Conservation (phyloP, 1,284 basidiomycete species). For the Boletus semigastroideus region DNA sequence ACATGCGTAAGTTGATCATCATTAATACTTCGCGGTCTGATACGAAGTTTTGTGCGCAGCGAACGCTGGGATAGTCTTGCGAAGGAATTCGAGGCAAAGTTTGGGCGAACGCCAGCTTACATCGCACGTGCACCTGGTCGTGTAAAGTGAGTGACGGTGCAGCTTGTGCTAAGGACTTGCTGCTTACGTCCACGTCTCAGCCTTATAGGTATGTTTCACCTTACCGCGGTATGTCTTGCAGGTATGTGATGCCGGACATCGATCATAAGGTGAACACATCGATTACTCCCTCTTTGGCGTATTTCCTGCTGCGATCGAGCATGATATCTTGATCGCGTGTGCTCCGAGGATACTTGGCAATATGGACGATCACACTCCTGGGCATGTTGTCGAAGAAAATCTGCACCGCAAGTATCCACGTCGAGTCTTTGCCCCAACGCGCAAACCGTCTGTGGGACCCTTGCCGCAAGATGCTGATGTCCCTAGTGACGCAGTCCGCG, state of each 20-base stretch:
- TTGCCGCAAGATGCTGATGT: constrained; percentile 21
- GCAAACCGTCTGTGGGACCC: constrained; percentile 27
- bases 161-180: background rate
- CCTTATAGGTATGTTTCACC: constrained; percentile 31
- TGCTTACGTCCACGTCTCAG: constrained; percentile 13
- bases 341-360: constrained; percentile 44
- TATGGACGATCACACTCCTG: constrained; percentile 33
- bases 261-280: constrained; percentile 74
- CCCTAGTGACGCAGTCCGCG: constrained; percentile 40
- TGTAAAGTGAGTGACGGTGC: constrained; percentile 60
- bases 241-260: background rate
- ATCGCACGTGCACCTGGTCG: constrained; percentile 83
- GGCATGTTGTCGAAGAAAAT: constrained; percentile 67
- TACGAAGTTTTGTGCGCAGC: constrained; percentile 26
- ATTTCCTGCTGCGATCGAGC: constrained; percentile 81
- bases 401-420: constrained; percentile 57
- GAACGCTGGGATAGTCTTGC: constrained; percentile 66
- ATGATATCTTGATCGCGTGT: constrained; percentile 83
- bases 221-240: background rate
- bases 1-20: constrained; percentile 45
- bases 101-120: constrained; percentile 65
- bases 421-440: constrained; percentile 54
- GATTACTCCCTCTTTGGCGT: constrained; percentile 83
- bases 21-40: background rate
- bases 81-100: constrained; percentile 61